Evolutionary conservation across 2,329 filamentous ascomycete genomes (phyloP).

Genomic region (Kalaharituber pfeilii): DNA sequence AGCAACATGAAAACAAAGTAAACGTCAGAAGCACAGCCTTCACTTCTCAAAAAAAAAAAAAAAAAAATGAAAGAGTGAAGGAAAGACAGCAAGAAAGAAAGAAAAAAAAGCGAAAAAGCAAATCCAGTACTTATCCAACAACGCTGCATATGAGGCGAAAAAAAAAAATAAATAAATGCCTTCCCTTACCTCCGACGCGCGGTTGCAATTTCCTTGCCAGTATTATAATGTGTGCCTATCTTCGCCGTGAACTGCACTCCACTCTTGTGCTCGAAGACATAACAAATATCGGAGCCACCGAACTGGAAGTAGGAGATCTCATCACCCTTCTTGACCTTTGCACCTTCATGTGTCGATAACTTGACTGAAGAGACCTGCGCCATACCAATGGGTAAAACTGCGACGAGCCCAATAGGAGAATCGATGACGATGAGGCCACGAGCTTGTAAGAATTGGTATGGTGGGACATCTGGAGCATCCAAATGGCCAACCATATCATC

Average conservation of each 20-base stretch:
- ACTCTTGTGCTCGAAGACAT: constrained; percentile 27
- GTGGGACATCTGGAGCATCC: constrained; percentile 26
- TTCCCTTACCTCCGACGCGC: too few species aligned
- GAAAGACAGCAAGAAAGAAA: too few species aligned
- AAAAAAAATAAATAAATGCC: too few species aligned
- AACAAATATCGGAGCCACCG: constrained; percentile 30
- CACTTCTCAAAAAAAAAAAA: too few species aligned
- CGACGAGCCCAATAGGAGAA: constrained; percentile 27
- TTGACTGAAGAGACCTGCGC: constrained; percentile 31
- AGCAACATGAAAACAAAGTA: too few species aligned
- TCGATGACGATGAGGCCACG: constrained; percentile 30
- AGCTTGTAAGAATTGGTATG: constrained; percentile 30
- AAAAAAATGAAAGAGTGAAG: too few species aligned
- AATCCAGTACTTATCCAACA: too few species aligned
- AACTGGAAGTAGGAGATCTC: constrained; percentile 32
- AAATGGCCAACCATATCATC: constrained; percentile 6
- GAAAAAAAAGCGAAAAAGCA: too few species aligned
- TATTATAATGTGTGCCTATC: too few species aligned
- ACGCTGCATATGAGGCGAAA: too few species aligned
- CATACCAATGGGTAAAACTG: constrained; percentile 32
- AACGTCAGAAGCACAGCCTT: too few species aligned
- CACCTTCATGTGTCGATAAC: constrained; percentile 20
- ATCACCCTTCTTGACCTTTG: constrained; percentile 27
- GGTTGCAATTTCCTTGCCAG: too few species aligned
- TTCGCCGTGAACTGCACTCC: constrained; percentile 18